Percentiles rank a stretch among this genome's conserved stretches.
Evolutionary conservation across 2,329 filamentous ascomycete genomes (phyloP).

Genomic region (Fusarium agapanthi): DNA sequence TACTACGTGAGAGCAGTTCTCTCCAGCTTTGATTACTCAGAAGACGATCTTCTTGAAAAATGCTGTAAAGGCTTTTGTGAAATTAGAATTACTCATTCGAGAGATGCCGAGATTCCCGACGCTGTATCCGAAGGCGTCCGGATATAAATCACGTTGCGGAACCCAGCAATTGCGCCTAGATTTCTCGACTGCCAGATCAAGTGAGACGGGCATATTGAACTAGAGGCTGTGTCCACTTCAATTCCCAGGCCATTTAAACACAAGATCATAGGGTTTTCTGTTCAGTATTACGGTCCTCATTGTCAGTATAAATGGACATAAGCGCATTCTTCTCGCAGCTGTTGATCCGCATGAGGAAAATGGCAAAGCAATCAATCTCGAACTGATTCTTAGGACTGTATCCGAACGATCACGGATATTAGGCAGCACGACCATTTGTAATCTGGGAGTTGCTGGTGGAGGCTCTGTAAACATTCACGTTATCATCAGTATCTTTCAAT

Average conservation of each 20-base stretch:
- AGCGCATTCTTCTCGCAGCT: rapidly evolving
- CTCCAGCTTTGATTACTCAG: background rate
- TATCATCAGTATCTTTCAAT: background rate
- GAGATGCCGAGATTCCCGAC: background rate
- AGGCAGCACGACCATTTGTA: background rate
- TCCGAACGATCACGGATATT: background rate
- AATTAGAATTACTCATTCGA: too few species aligned
- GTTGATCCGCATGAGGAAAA: rapidly evolving
- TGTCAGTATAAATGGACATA: background rate
- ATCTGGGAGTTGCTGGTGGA: background rate
- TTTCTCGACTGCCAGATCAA: background rate
- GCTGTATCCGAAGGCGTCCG: background rate
- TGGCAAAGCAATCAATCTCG: too few species aligned
- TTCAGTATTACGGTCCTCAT: rapidly evolving
- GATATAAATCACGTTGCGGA: background rate
- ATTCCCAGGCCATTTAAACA: rapidly evolving
- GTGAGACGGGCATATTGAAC: rapidly evolving
- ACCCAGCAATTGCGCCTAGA: too few species aligned
- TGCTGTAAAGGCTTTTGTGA: rapidly evolving
- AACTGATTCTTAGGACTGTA: rapidly evolving
- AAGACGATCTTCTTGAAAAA: background rate
- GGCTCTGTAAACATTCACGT: background rate
- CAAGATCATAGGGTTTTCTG: background rate
- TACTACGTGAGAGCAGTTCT: background rate
- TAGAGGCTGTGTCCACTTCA: rapidly evolving